Evolutionary conservation across 192 early-diverging fungal genomes (phyloP), one percentile per base, ranked within the genome.

Genomic region (Coemansia sp.): DNA sequence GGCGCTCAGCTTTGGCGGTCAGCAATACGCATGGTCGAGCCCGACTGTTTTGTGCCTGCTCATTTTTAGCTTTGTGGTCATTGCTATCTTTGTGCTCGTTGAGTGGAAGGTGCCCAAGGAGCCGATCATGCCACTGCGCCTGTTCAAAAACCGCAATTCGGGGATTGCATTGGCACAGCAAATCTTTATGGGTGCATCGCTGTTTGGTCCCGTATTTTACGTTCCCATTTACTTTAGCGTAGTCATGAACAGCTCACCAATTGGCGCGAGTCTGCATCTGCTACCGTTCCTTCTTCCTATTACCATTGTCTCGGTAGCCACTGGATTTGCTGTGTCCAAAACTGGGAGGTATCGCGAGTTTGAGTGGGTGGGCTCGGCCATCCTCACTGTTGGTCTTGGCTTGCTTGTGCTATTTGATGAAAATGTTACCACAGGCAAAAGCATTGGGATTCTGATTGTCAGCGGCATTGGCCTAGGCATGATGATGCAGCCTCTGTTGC

Each of bases 1-100:
- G 22, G 91, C 92, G 0, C 76, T 91, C 43, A 86, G 84, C 37
- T 86, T 85, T 69, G 94, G 92, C 54, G 94, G 94, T 15, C 69
- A 69, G 48, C 67, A 75, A 10, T 90, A 90, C 81, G 69, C 81
- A 5, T 95, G 92, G 94, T 67, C 69, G 17, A 81, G 79, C 27
- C 68, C 90, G 2, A 61, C 79, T 15, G 84, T 89, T 3, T 83
- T 94, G 60, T 72, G 60, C 0, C 69, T 87, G 25, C 73, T 90
- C 22, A 62, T 84, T 9, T 66, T 86, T 12, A 73, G 83, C 12
- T 54, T 70, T 14, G 25, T 84, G 2, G 43, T 89, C 0, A 60
- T 91, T 10, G 79, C 53, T 11, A 9, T 88, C 4, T 81, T 90
- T 56, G 86, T 63, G 24, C 69, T 67, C 1, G 47, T 58, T 24